A percentile compares a stretch with the other conserved stretches of the same genome.
Conservation (phyloP, 352 stramenopile species). For the Phytophthora quininea region DNA sequence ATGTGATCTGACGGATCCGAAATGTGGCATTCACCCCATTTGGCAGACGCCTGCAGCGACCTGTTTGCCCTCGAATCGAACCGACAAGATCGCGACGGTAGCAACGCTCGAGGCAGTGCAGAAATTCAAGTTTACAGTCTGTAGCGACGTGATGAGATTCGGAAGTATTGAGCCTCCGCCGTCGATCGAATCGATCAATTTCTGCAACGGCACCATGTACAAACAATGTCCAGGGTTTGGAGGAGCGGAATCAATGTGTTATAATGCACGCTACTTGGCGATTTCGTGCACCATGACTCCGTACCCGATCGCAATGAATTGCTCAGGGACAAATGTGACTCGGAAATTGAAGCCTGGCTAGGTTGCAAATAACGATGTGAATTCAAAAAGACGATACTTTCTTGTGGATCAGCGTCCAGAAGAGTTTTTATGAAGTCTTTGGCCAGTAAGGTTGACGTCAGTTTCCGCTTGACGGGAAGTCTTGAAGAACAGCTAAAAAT, state of each 20-base stretch:
- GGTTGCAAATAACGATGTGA: slow-evolving; percentile 23
- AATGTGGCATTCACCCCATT: slow-evolving; percentile 16
- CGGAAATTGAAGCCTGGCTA: slow-evolving; percentile 38
- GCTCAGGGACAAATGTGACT: slow-evolving; percentile 24
- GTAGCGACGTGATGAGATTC: slow-evolving; percentile 11
- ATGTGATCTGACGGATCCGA: slow-evolving; percentile 17
- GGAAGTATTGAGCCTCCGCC: slow-evolving; percentile 13
- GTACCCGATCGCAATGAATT: slow-evolving; percentile 38
- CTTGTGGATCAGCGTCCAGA: no score
- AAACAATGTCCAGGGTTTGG: slow-evolving; percentile 12
- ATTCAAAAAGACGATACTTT: no score
- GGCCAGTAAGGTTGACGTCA: no score
- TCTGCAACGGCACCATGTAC: slow-evolving; percentile 36
- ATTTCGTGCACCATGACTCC: slow-evolving; percentile 31
- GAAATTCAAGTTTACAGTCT: slow-evolving; percentile 19
- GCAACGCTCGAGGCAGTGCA: slow-evolving; percentile 8
- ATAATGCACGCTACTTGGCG: slow-evolving; percentile 35
- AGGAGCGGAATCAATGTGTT: slow-evolving; percentile 30
- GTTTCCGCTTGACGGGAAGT: no score
- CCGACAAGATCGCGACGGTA: slow-evolving; percentile 10
- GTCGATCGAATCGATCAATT: slow-evolving; percentile 5
- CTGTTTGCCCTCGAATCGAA: slow-evolving; percentile 11
- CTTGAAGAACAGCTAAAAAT: no score
- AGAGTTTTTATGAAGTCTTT: no score
- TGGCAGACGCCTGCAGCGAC: slow-evolving; percentile 22